Percentiles rank a stretch among this genome's conserved stretches.
Conservation (phyloP, 2,329 filamentous ascomycete genomes). For the Monosporascus cannonballus region DNA sequence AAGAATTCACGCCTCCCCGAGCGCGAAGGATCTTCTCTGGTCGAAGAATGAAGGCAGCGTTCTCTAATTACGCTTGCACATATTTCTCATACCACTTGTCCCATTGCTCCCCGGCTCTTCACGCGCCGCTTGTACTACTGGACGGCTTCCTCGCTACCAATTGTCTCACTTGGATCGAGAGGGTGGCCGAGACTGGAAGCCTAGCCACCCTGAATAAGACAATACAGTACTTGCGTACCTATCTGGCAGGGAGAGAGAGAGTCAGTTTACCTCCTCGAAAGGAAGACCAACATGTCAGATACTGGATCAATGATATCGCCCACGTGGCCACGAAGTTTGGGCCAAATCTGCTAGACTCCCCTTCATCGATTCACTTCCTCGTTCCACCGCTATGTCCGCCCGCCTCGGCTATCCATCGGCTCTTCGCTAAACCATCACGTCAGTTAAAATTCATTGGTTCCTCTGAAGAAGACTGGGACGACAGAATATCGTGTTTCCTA, state of each 20-base stretch:
- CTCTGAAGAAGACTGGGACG: constrained; percentile 2
- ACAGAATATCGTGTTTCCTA: constrained; percentile 1
- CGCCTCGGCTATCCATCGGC: background rate
- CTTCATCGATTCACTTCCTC: constrained; percentile 1
- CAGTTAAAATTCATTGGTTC: background rate
- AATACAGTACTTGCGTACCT: background rate
- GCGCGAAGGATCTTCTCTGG: background rate
- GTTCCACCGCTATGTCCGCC: constrained; percentile 1
- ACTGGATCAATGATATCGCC: constrained; percentile 1
- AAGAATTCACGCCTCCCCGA: background rate
- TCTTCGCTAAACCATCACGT: background rate
- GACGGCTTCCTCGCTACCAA: background rate
- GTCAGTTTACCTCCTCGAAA: background rate
- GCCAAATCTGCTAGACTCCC: constrained; percentile 1
- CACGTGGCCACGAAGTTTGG: constrained; percentile 2
- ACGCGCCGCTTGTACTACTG: background rate
- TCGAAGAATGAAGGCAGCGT: background rate
- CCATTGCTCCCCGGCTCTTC: background rate
- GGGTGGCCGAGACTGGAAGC: background rate
- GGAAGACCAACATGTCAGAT: background rate
- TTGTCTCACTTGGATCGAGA: constrained; percentile 1
- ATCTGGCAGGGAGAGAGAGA: background rate
- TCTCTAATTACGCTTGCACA: background rate
- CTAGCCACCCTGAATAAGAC: background rate
- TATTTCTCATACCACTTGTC: constrained; percentile 3